A percentile compares a stretch with the other conserved stretches of the same genome.
Conservation (phyloP, 768 basidiomycete species). For the Exsudoporus frostii region DNA sequence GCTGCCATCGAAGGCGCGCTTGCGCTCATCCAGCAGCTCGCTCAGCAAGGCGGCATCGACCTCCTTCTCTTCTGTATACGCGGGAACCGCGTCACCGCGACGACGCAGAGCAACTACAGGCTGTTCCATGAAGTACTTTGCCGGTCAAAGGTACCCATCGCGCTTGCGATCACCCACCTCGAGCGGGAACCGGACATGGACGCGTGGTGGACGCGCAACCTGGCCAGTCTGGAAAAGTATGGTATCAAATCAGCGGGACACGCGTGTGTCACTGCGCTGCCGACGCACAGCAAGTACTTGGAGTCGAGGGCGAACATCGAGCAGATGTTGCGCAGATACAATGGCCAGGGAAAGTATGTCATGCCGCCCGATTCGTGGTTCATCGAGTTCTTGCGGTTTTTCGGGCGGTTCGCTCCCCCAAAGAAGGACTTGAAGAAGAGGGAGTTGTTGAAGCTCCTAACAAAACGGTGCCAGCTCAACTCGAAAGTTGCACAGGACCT, state of each 20-base stretch:
- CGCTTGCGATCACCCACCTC: conserved; percentile 36
- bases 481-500: conserved; percentile 16
- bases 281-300: conserved; percentile 16
- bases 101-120: conserved; percentile 35
- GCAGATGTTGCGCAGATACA: conserved; percentile 12
- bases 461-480: conserved; percentile 25
- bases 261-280: conserved; percentile 32
- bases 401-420: conserved; percentile 13
- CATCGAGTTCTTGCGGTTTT: conserved; percentile 17
- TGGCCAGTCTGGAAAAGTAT: conserved; percentile 15
- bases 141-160: conserved; percentile 26
- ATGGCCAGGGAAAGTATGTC: conserved; percentile 14
- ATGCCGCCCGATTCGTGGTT: conserved; percentile 28
- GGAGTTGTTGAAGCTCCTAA: conserved; percentile 15
- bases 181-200: conserved; percentile 35
- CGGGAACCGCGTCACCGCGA: conserved; percentile 35
- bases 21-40: conserved; percentile 34
- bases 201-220: conserved; percentile 32
- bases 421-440: conserved; percentile 18
- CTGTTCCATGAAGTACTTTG: conserved; percentile 41
- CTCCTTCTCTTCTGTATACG: conserved; percentile 41
- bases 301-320: conserved; percentile 15
- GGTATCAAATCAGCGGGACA: conserved; percentile 24
- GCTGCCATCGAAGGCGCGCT: conserved; percentile 27
- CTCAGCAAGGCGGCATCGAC: conserved; percentile 32